Conservation (phyloP, 768 basidiomycete genomes). For the Macrolepiota albuminosa region DNA sequence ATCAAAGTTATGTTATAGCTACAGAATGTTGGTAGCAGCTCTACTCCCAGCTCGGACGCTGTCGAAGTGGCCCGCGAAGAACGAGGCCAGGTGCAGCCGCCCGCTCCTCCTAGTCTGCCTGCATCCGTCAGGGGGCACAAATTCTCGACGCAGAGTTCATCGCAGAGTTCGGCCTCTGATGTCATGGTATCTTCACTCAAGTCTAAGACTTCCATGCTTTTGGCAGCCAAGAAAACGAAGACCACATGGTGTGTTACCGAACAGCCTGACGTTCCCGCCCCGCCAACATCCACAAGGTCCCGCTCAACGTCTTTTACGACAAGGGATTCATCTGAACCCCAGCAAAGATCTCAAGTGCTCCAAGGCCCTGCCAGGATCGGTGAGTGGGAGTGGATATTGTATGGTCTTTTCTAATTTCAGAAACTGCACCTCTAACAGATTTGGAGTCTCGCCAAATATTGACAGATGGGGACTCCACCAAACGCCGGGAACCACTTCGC, state of each 20-base stretch:
- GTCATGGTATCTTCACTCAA: neutral
- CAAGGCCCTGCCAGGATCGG: neutral
- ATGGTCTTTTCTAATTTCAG: neutral
- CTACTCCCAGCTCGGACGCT: neutral
- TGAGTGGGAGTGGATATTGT: neutral
- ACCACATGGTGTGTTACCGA: too few species aligned
- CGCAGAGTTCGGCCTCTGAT: neutral
- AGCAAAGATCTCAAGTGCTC: neutral
- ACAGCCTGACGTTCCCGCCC: neutral
- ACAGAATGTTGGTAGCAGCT: neutral
- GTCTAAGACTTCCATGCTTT: too few species aligned
- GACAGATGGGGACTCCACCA: neutral
- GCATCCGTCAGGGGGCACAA: neutral
- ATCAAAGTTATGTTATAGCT: neutral
- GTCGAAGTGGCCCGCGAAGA: neutral
- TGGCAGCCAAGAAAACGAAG: neutral
- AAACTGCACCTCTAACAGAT: neutral
- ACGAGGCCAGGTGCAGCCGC: neutral
- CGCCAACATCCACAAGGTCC: neutral
- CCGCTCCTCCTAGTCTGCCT: neutral
- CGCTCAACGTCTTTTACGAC: neutral
- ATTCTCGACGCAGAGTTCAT: neutral
- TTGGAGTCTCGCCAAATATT: neutral
- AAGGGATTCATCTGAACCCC: neutral
- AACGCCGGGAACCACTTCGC: neutral